A percentile compares a stretch with the other conserved stretches of the same genome.
These are phyloP conservation scores for Chalciporus sphaerocephalus DNA, from an alignment of 768 basidiomycete genomes.

Conservation along the genomic window DNA sequence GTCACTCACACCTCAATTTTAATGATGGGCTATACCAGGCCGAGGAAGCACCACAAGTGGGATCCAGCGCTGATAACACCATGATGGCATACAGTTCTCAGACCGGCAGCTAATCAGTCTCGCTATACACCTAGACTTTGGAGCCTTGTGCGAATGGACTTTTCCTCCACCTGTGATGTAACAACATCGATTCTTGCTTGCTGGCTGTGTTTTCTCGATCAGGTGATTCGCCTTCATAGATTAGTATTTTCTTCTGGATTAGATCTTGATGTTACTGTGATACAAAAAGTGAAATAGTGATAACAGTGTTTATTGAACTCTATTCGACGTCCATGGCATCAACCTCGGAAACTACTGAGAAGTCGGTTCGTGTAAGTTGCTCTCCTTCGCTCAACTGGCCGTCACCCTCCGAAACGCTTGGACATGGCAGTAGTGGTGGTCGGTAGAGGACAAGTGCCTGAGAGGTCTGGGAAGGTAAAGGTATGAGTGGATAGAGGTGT, in stretches of 20 bases:
- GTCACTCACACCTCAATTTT: slow-evolving; percentile 52
- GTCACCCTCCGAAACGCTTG: neutral
- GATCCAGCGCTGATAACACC: slow-evolving; percentile 35
- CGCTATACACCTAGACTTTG: neutral
- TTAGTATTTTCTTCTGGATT: slow-evolving; percentile 20
- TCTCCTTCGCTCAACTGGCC: neutral
- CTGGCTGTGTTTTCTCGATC: slow-evolving; percentile 16
- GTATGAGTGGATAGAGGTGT: slow-evolving; percentile 18
- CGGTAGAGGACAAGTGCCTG: slow-evolving; percentile 57
- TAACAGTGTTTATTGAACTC: slow-evolving; percentile 3
- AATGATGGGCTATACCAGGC: slow-evolving; percentile 36
- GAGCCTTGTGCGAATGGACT: slow-evolving; percentile 5
- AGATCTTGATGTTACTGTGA: slow-evolving; percentile 21
- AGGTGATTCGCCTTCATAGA: slow-evolving; percentile 23
- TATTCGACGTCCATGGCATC: slow-evolving; percentile 56
- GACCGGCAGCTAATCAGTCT: slow-evolving; percentile 21
- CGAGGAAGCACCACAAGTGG: slow-evolving; percentile 23
- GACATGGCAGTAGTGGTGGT: slow-evolving; percentile 32
- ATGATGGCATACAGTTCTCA: slow-evolving; percentile 47
- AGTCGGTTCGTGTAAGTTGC: neutral
- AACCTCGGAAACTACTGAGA: slow-evolving; percentile 3
- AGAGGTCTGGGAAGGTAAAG: slow-evolving; percentile 12
- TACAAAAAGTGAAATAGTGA: slow-evolving; percentile 11
- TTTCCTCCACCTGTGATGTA: slow-evolving; percentile 8
- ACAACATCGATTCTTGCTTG: slow-evolving; percentile 20